Evolutionary conservation across 1,139 yeast species (phyloP).

Genomic region (Dujonia santamariae): DNA sequence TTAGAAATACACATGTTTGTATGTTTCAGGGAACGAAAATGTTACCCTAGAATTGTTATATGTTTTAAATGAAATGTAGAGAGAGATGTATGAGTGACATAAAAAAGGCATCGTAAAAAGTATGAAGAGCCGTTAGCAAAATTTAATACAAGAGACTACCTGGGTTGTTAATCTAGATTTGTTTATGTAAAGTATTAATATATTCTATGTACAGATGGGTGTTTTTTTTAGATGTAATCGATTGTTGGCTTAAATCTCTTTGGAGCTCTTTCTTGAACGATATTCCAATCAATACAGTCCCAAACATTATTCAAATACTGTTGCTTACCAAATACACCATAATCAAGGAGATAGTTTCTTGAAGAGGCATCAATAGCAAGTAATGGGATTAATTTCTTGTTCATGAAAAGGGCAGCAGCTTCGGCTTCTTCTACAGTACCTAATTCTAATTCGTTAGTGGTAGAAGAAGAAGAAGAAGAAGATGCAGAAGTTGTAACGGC

Average conservation of each 20-base stretch:
- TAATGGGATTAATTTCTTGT: conserved; percentile 54
- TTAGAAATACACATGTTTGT: too few species aligned
- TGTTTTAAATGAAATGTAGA: too few species aligned
- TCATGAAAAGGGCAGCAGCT: conserved; percentile 30
- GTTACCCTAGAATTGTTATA: too few species aligned
- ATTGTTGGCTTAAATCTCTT: conserved; percentile 25
- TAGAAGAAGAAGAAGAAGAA: neutral
- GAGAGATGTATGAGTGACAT: too few species aligned
- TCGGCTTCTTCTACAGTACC: conserved; percentile 47
- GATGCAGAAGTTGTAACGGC: neutral
- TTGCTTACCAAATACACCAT: conserved; percentile 73
- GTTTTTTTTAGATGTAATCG: conserved; percentile 8
- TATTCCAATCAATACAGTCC: conserved; percentile 71
- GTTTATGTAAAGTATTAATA: too few species aligned
- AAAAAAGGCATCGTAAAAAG: too few species aligned
- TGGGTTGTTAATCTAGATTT: too few species aligned
- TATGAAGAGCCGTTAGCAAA: too few species aligned
- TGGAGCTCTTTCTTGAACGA: conserved; percentile 60
- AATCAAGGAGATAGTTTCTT: conserved; percentile 64
- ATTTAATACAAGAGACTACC: too few species aligned
- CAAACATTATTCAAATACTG: conserved; percentile 65
- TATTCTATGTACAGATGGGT: conserved; percentile 4
- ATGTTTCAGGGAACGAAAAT: too few species aligned
- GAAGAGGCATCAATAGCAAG: conserved; percentile 71
- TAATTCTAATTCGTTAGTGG: conserved; percentile 18